These are phyloP conservation scores for Fusarium tricinctum DNA, from an alignment of 2,329 filamentous ascomycete genomes.

Conservation along the genomic window DNA sequence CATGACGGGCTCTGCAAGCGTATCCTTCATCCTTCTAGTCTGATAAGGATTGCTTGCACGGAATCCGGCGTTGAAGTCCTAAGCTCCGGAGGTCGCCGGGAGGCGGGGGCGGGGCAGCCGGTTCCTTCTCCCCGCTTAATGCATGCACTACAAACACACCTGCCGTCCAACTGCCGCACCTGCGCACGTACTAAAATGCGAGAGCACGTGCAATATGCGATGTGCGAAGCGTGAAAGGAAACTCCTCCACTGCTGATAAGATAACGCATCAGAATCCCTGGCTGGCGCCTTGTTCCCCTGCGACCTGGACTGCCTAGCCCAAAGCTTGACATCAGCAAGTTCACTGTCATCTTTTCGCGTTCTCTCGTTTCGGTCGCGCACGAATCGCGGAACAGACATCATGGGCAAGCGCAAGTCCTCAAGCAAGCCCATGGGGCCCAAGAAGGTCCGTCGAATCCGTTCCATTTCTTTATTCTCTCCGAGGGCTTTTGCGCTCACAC, in stretches of 20 bases:
- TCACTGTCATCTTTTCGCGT: constrained; percentile 40
- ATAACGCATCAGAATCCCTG: constrained; percentile 41
- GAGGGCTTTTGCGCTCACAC: constrained; percentile 22
- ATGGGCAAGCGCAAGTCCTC: constrained; percentile 98
- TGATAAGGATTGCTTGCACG: constrained; percentile 32
- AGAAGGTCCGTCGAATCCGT: constrained; percentile 72
- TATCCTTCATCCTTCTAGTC: constrained; percentile 3
- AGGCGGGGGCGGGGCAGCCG: constrained; percentile 43
- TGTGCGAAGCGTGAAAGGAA: constrained; percentile 20
- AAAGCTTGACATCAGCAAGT: constrained; percentile 47
- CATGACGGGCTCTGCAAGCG: not conserved
- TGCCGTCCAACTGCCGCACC: constrained; percentile 23
- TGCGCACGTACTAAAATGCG: not conserved
- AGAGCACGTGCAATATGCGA: constrained; percentile 40
- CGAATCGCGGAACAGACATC: constrained; percentile 41
- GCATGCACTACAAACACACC: constrained; percentile 38
- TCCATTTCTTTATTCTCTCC: constrained; percentile 4
- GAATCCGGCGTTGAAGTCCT: constrained; percentile 28
- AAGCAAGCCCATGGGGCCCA: constrained; percentile 83
- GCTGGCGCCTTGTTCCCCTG: constrained; percentile 33
- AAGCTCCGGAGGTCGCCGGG: constrained; percentile 48
- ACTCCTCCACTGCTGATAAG: constrained; percentile 40
- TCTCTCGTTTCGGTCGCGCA: constrained; percentile 34
- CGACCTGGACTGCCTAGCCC: constrained; percentile 20
- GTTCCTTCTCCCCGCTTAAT: constrained; percentile 43